Conservation (phyloP, 768 basidiomycete species). For the Cystobasidium onofrii region DNA sequence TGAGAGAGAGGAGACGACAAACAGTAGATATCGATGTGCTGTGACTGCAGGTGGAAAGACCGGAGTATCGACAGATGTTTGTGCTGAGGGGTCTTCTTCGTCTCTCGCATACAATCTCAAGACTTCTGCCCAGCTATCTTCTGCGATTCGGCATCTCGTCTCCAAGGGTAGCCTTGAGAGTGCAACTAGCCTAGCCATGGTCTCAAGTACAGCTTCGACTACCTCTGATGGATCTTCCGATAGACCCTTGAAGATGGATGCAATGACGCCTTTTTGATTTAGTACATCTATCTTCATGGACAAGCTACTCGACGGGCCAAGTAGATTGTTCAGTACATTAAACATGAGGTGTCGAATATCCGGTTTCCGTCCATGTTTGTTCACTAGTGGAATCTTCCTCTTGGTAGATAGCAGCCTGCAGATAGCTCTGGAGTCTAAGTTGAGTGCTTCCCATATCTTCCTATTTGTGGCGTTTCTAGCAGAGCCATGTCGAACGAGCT, state of each 20-base stretch:
- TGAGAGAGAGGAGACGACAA: constrained; percentile 6
- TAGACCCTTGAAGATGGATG: constrained; percentile 14
- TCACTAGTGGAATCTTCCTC: constrained; percentile 21
- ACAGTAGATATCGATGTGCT: constrained; percentile 21
- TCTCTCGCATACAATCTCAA: neutral
- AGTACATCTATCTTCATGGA: constrained; percentile 31
- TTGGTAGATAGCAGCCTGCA: constrained; percentile 7
- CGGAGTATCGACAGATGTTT: neutral
- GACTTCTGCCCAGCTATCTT: constrained; percentile 23
- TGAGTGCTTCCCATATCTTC: constrained; percentile 15
- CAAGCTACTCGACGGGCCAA: neutral
- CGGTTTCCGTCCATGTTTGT: constrained; percentile 15
- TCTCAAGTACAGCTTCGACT: constrained; percentile 26
- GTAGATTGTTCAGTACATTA: constrained; percentile 8
- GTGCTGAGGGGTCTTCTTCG: neutral
- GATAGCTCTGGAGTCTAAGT: constrained; percentile 11
- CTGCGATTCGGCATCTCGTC: constrained; percentile 7
- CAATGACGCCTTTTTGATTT: constrained; percentile 23
- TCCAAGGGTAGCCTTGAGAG: neutral
- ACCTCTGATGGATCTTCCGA: constrained; percentile 10
- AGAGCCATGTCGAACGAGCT: constrained; percentile 9
- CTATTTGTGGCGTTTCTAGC: constrained; percentile 13
- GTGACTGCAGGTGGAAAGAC: constrained; percentile 8
- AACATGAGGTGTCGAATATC: constrained; percentile 32
- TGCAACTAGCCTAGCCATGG: constrained; percentile 14